A percentile compares a stretch with the other conserved stretches of the same genome.
phyloP scores from a whole-genome alignment of 2,329 filamentous ascomycete genomes.

The Leptographium wingfieldii region DNA sequence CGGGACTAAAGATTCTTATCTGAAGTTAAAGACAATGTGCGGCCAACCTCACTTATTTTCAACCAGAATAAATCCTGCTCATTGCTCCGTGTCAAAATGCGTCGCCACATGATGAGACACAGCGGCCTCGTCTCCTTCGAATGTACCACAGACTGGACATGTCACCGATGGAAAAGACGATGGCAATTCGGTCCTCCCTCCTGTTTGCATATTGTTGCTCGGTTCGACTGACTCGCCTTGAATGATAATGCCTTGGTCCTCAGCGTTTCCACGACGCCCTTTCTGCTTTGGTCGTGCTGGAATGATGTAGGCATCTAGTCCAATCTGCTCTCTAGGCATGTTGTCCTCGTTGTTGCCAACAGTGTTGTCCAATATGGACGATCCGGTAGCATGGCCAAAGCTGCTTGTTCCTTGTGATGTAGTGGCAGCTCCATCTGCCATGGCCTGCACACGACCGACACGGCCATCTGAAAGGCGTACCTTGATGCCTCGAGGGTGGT shows the following conservation, averaged over 20 bases:
- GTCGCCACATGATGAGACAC: constrained; percentile 53
- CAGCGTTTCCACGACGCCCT: constrained; percentile 14
- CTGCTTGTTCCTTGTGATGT: not conserved
- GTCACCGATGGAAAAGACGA: constrained; percentile 15
- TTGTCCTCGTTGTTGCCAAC: constrained; percentile 4
- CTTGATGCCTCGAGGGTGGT: constrained; percentile 70
- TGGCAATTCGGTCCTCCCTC: not conserved
- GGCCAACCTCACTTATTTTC: too few species aligned
- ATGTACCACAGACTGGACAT: constrained; percentile 54
- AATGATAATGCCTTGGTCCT: not conserved
- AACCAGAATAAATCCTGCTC: not conserved
- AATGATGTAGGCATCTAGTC: constrained; percentile 36
- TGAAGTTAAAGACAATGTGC: too few species aligned
- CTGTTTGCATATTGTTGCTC: not conserved
- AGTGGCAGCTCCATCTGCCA: constrained; percentile 23
- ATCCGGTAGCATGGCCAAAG: not conserved
- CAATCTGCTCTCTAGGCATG: constrained; percentile 28
- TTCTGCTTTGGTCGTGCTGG: constrained; percentile 17
- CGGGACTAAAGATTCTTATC: too few species aligned
- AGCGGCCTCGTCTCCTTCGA: constrained; percentile 56
- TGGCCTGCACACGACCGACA: constrained; percentile 59
- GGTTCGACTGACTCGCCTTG: constrained; percentile 5
- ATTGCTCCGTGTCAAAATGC: constrained; percentile 33
- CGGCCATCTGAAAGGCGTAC: constrained; percentile 59
- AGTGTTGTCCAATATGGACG: not conserved